phyloP scores from a whole-genome alignment of 441 rosid species.

The Gossypium schwendimanii region DNA sequence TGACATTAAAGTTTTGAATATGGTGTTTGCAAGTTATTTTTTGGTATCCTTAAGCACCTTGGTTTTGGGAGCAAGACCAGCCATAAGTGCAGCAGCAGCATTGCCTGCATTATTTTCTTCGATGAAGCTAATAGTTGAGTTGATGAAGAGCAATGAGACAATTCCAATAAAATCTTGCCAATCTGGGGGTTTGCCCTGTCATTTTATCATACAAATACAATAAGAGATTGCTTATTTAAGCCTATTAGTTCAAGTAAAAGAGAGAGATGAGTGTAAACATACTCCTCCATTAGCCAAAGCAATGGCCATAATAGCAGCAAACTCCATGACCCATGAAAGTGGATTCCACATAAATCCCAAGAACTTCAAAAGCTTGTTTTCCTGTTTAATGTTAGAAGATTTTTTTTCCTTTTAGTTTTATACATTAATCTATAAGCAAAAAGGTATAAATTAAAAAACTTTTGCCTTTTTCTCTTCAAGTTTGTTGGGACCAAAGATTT shows the following conservation, averaged over 20 bases:
- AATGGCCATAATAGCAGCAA: constrained; percentile 47
- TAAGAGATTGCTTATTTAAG: neutral
- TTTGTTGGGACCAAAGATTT: constrained; percentile 42
- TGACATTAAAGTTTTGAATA: neutral
- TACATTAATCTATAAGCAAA: neutral
- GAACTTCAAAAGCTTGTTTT: constrained; percentile 18
- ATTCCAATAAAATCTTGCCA: constrained; percentile 77
- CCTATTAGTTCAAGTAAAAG: neutral
- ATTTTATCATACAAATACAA: neutral
- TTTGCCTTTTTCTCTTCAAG: constrained; percentile 44
- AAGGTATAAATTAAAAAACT: neutral
- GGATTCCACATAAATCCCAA: constrained; percentile 58
- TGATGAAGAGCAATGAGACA: constrained; percentile 45
- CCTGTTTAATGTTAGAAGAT: neutral
- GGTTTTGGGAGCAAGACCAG: constrained; percentile 71
- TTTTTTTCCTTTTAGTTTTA: neutral
- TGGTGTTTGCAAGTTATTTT: neutral
- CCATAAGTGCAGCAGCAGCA: constrained; percentile 78
- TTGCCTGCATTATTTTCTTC: constrained; percentile 76
- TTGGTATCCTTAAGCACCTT: constrained; percentile 25
- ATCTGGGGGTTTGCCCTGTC: constrained; percentile 72
- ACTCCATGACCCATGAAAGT: constrained; percentile 53
- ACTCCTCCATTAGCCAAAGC: constrained; percentile 44
- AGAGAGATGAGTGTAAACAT: neutral
- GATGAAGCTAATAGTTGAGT: constrained; percentile 68